phyloP scores from a whole-genome alignment of 176 grass and related monocot species.

The Raddia distichophylla region DNA sequence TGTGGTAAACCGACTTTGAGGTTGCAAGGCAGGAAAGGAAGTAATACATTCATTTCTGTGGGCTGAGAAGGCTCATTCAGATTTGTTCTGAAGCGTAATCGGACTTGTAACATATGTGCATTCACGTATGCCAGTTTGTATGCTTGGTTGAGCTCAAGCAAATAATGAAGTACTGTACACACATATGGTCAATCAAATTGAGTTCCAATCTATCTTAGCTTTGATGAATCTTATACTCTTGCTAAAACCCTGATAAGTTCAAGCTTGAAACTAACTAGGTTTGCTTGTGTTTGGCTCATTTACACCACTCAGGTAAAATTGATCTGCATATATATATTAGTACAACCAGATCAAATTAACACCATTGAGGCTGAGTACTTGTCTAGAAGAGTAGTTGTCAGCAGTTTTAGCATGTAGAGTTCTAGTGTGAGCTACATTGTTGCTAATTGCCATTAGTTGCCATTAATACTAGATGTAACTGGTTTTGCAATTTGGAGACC shows the following conservation, averaged over 20 bases:
- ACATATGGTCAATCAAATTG: background rate
- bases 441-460: slow-evolving; percentile 24
- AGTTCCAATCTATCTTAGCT: background rate
- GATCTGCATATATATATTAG: slow-evolving; percentile 22
- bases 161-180: background rate
- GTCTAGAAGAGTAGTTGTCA: background rate
- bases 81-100: background rate
- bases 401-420: slow-evolving; percentile 21
- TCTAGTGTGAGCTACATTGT: background rate
- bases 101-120: background rate
- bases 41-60: background rate
- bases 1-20: background rate
- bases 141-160: background rate
- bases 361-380: background rate
- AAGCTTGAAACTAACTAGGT: background rate
- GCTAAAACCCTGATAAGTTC: background rate
- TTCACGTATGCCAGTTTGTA: background rate
- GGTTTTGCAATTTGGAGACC: slow-evolving; percentile 31
- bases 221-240: background rate
- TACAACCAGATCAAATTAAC: slow-evolving; percentile 16
- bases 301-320: background rate
- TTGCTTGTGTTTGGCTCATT: background rate
- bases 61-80: background rate
- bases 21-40: background rate
- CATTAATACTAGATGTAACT: slow-evolving; percentile 4